Evolutionary conservation across 805 yeast genomes (phyloP), one percentile per base, ranked within the genome.

Genomic region (Myxozyma lipomycoides): DNA sequence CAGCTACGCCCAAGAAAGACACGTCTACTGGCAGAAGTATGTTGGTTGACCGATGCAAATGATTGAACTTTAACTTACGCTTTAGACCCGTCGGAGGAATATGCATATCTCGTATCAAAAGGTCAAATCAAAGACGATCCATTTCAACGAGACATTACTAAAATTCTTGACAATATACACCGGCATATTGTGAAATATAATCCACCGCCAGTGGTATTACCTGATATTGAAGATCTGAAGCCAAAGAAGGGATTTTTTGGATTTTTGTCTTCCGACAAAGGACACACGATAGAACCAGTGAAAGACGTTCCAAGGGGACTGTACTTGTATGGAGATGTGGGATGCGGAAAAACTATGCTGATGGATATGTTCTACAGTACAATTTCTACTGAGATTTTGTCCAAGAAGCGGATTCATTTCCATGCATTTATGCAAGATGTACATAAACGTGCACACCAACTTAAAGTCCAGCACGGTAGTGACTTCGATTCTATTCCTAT

Each of bases 301-400:
- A 28, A 30, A 49, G 38, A 55, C 18, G 55, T 58, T 12, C 96
- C 93, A 1, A 73, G 77, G 58, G 98, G 98, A 3, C 84, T 93
- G 5, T 93, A 93, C 63, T 73, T 93, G 26, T 93, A 86, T 68
- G 98, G 98, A 21, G 98, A 93, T 67, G 98, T 93, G 39, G 98
- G 98, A 1, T 90, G 98, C 68, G 98, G 98, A 3, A 91, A 93
- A 65, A 93, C 98, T 5, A 91, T 93, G 97, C 73, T 93, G 53
- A 91, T 93, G 98, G 98, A 93, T 68, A 73, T 93, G 59, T 93
- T 93, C 63, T 93, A 90, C 69, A 73, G 79, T 19, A 87, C 96
- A 0, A 77, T 91, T 17, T 59, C 62, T 4, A 97, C 98, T 0
- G 45, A 68, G 0, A 86, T 84, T 64, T 72, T 93, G 51, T 77